phyloP scores from a whole-genome alignment of 805 yeast species.

The Candida krabiensis region DNA sequence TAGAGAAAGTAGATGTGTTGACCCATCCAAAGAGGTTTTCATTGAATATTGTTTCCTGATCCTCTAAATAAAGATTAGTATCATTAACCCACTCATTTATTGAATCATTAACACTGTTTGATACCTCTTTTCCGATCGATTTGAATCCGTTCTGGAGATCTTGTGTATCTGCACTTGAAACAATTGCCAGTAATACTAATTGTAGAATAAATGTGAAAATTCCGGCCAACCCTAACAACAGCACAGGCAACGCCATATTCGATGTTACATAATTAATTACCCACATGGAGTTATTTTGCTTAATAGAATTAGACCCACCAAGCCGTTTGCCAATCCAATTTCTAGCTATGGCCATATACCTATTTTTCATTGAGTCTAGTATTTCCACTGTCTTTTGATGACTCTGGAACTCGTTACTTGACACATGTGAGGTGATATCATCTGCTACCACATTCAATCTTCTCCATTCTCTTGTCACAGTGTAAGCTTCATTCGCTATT shows the following conservation, averaged over 20 bases:
- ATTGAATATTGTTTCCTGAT: conserved; percentile 56
- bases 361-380: conserved; percentile 27
- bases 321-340: conserved; percentile 14
- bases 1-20: conserved; percentile 49
- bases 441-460: conserved; percentile 38
- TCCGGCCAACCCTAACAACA: conserved; percentile 60
- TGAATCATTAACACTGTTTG: conserved; percentile 31
- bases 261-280: conserved; percentile 51
- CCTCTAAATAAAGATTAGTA: conserved; percentile 54
- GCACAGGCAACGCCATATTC: conserved; percentile 46
- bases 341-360: conserved; percentile 20
- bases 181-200: conserved; percentile 39
- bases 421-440: conserved; percentile 10
- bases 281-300: conserved; percentile 38
- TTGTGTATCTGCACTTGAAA: conserved; percentile 11
- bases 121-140: conserved; percentile 12
- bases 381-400: conserved; percentile 24
- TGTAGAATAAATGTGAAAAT: conserved; percentile 55
- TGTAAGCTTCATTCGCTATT: conserved; percentile 43
- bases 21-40: conserved; percentile 67
- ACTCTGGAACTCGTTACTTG: conserved; percentile 3
- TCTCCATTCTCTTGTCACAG: conserved; percentile 50
- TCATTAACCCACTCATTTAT: conserved; percentile 49
- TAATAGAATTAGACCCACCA: conserved; percentile 14
- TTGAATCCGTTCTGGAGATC: conserved; percentile 11